Evolutionary conservation across 192 early-diverging fungal species (phyloP).

Genomic region (Coemansia sp.): DNA sequence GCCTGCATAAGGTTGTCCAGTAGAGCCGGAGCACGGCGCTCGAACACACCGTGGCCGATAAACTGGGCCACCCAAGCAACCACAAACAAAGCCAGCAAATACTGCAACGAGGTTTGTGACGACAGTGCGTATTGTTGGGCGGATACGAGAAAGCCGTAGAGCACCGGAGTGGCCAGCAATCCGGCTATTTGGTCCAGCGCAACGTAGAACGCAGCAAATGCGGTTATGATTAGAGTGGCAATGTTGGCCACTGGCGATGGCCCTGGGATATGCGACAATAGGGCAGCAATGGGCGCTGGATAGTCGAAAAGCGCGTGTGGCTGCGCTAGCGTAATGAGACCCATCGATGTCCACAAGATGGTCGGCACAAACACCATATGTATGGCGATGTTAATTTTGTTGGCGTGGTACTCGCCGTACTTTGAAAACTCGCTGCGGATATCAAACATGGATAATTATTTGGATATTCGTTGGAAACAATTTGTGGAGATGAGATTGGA

Average conservation of each 20-base stretch:
- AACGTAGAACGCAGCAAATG: constrained; percentile 75
- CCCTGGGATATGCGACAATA: constrained; percentile 44
- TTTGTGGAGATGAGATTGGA: not conserved
- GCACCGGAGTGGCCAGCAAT: constrained; percentile 60
- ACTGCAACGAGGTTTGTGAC: constrained; percentile 53
- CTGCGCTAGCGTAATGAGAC: constrained; percentile 56
- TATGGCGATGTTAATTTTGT: constrained; percentile 74
- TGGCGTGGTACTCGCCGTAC: constrained; percentile 82
- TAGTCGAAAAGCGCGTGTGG: constrained; percentile 43
- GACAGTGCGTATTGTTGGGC: constrained; percentile 63
- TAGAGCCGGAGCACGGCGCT: constrained; percentile 84
- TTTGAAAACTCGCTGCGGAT: constrained; percentile 72
- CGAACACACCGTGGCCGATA: constrained; percentile 83
- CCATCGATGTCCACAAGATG: constrained; percentile 79
- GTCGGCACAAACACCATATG: constrained; percentile 90
- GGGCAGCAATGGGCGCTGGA: constrained; percentile 32
- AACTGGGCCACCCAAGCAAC: constrained; percentile 87
- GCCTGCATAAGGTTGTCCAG: constrained; percentile 87
- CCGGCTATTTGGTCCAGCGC: constrained; percentile 63
- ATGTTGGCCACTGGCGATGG: constrained; percentile 47
- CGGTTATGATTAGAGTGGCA: constrained; percentile 59
- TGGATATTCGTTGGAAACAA: not conserved
- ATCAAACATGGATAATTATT: constrained; percentile 60
- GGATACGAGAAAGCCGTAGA: constrained; percentile 62
- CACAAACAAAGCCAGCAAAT: constrained; percentile 66